Evolutionary conservation across 2,329 filamentous ascomycete species (phyloP).

Genomic region (Paecilomyces sp.): DNA sequence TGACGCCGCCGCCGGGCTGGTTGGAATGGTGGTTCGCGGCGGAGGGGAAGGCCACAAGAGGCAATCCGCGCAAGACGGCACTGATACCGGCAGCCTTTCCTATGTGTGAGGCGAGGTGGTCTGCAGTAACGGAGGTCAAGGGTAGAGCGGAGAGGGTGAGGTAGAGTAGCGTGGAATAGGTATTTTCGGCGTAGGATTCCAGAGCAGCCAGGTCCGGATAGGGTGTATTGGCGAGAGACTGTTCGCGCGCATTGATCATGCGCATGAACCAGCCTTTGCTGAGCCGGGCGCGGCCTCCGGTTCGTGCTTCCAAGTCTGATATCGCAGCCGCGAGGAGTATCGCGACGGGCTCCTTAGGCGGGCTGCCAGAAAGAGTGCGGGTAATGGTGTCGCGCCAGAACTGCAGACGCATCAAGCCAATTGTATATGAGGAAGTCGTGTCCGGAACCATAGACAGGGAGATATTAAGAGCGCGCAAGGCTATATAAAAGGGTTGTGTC

Average conservation of each 20-base stretch:
- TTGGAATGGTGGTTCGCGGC: conserved; percentile 51
- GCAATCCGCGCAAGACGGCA: conserved; percentile 78
- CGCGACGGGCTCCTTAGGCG: conserved; percentile 86
- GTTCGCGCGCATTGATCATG: conserved; percentile 73
- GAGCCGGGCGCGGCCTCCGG: conserved; percentile 41
- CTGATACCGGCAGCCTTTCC: conserved; percentile 89
- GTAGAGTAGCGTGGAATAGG: conserved; percentile 89
- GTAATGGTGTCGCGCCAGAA: conserved; percentile 88
- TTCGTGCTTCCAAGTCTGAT: conserved; percentile 45
- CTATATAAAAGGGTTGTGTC: conserved; percentile 75
- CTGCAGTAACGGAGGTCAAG: conserved; percentile 72
- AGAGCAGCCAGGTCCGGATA: conserved; percentile 66
- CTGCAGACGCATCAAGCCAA: conserved; percentile 83
- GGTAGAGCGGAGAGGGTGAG: conserved; percentile 73
- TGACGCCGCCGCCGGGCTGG: conserved; percentile 30
- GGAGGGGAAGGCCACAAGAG: conserved; percentile 74
- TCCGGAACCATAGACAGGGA: conserved; percentile 87
- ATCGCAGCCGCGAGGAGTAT: conserved; percentile 72
- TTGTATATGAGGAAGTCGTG: conserved; percentile 76
- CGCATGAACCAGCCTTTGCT: conserved; percentile 69
- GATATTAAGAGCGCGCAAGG: conserved; percentile 85
- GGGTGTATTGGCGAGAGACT: conserved; percentile 74
- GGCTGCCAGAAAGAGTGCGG: conserved; percentile 66
- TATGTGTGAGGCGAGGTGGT: conserved; percentile 90
- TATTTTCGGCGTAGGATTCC: conserved; percentile 88